Base-by-base conservation (phyloP, 306 rosid species). In the Acacia crassicarpa region DNA sequence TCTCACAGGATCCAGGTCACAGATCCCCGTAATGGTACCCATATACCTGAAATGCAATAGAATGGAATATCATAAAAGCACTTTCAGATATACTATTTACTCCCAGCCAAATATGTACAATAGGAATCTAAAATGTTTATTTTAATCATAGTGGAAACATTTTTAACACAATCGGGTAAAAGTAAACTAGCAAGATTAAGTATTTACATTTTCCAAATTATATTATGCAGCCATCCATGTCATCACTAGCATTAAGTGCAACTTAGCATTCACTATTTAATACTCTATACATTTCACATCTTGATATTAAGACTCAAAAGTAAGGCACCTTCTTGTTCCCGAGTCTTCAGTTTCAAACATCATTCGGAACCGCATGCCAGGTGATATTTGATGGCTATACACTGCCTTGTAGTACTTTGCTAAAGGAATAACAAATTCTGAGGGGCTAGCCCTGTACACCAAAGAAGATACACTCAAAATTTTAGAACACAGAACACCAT, bases 341-440 rank as follows among this genome's bases (percentile, higher is more conserved):
- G 99, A 95, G 79, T 95, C 99, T 79, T 95, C 99, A 48, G 99
- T 92, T 83, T 95, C 99, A 61, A 95, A 93, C 94, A 95, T 93
- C 99, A 95, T 95, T 45, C 98, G 89, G 45, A 95, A 95, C 9
- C 99, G 96, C 99, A 95, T 95, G 76, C 99, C 99, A 53, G 91
- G 91, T 15, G 98, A 93, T 78, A 92, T 80, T 82, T 93, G 99
- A 81, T 90, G 94, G 80, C 93, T 92, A 88, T 85, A 93, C n/a
- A 90, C 97, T 43, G 99, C 94, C 91, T 92, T 95, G 90, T 95
- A 92, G 88, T 92, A 95, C 89, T 95, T 95, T 41, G 99, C 98
- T 65, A 95, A 82, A 77, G 99, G 99, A 85, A 95, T 93, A 79
- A 95, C 99, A 89, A 95, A 95, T 45, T 95, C 99, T 20, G 98